Evolutionary conservation across 1,284 basidiomycete genomes (phyloP).

Genomic region (Termitomyces sp.): DNA sequence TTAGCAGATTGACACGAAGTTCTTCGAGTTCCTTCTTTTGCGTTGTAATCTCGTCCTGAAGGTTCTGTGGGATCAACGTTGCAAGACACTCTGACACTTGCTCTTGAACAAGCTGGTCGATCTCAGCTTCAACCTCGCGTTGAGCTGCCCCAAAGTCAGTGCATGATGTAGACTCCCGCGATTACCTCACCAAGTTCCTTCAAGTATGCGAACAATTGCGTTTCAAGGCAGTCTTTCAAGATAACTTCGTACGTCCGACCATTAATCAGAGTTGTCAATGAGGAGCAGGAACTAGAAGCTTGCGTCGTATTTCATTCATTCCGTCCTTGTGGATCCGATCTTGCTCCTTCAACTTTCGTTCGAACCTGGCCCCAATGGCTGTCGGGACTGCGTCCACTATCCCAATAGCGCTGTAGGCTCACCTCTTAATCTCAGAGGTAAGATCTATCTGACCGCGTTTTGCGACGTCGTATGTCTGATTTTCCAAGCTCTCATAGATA

Average conservation of each 20-base stretch:
- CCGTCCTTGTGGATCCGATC: conserved; percentile 39
- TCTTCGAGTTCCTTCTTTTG: conserved; percentile 45
- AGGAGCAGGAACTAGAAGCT: conserved; percentile 3
- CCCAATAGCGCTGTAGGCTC: neutral
- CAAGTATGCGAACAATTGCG: conserved; percentile 40
- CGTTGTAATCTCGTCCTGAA: conserved; percentile 43
- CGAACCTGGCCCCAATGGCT: conserved; percentile 31
- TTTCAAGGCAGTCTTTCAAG: conserved; percentile 40
- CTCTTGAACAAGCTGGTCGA: conserved; percentile 43
- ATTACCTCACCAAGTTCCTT: conserved; percentile 35
- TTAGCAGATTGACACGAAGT: conserved; percentile 46
- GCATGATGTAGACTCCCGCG: neutral
- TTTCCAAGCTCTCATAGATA: conserved; percentile 24
- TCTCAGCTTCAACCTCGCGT: conserved; percentile 37
- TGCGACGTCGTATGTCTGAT: conserved; percentile 27
- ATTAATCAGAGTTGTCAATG: neutral
- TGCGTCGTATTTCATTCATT: conserved; percentile 45
- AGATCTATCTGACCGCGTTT: conserved; percentile 23
- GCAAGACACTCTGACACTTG: conserved; percentile 42
- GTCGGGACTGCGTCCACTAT: neutral
- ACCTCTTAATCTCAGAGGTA: conserved; percentile 22
- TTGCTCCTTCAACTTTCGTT: conserved; percentile 36
- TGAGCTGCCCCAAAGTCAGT: conserved; percentile 31
- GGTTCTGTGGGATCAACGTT: conserved; percentile 38
- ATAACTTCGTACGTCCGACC: conserved; percentile 29